Conservation (phyloP, 306 rosid genomes). For the Citrullus colocynthis region DNA sequence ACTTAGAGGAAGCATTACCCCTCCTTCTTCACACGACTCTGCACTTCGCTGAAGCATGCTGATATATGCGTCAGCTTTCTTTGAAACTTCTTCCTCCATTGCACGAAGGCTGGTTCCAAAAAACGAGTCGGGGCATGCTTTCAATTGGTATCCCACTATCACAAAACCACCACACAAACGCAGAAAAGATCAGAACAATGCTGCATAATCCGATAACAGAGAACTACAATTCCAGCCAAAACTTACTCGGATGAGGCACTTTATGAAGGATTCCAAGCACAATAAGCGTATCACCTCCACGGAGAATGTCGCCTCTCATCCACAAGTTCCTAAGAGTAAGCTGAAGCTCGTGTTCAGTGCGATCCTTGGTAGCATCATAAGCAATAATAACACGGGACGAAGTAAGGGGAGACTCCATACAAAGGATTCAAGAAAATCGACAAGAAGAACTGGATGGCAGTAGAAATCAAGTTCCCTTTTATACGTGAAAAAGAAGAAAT, state of each 20-base stretch:
- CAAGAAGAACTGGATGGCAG: background rate
- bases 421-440: background rate
- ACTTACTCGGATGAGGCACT: conserved; percentile 36
- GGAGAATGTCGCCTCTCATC: conserved; percentile 28
- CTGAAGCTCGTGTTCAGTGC: conserved; percentile 30
- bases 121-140: background rate
- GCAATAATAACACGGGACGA: conserved; percentile 37
- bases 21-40: background rate
- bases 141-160: background rate
- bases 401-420: conserved; percentile 23
- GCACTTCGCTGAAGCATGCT: conserved; percentile 23
- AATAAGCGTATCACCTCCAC: conserved; percentile 32
- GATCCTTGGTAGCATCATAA: conserved; percentile 55
- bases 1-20: background rate
- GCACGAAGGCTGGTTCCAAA: background rate
- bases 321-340: conserved; percentile 17
- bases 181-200: background rate
- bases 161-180: conserved; percentile 6
- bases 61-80: conserved; percentile 20
- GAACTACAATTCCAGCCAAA: background rate
- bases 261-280: conserved; percentile 46
- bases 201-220: background rate
- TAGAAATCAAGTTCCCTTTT: background rate
- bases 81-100: background rate
- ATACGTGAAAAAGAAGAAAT: background rate